Evolutionary conservation across 2,329 filamentous ascomycete genomes (phyloP).

Genomic region (Capronia americana): DNA sequence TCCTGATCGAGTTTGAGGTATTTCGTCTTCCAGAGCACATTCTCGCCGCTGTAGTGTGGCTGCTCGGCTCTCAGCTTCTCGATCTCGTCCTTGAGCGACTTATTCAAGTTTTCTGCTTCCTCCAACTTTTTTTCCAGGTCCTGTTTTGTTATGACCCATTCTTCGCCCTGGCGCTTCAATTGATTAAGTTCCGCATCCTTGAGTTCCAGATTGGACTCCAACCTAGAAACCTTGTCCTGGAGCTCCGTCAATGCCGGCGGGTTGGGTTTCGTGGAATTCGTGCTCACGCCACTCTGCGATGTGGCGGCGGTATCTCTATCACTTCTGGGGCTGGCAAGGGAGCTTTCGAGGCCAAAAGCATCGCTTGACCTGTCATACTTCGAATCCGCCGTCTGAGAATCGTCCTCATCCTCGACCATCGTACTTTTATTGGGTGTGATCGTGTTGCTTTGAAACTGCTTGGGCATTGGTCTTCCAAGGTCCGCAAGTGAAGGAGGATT

Average conservation of each 20-base stretch:
- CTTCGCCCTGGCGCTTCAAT: slow-evolving; percentile 50
- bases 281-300: slow-evolving; percentile 50
- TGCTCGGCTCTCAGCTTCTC: slow-evolving; percentile 51
- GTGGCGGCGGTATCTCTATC: slow-evolving; percentile 56
- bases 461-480: slow-evolving; percentile 78
- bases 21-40: slow-evolving; percentile 62
- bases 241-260: slow-evolving; percentile 77
- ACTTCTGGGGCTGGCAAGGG: slow-evolving; percentile 48
- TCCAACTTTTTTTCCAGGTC: slow-evolving; percentile 75
- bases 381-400: slow-evolving; percentile 62
- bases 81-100: slow-evolving; percentile 78
- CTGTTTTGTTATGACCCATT: slow-evolving; percentile 69
- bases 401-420: slow-evolving; percentile 94
- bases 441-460: slow-evolving; percentile 92
- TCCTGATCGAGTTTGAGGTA: slow-evolving; percentile 61
- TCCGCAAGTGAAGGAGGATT: slow-evolving; percentile 54
- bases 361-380: slow-evolving; percentile 66
- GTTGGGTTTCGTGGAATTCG: slow-evolving; percentile 78
- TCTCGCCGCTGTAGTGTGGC: slow-evolving; percentile 33
- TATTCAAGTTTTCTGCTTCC: slow-evolving; percentile 77
- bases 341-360: slow-evolving; percentile 66
- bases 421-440: slow-evolving; percentile 98
- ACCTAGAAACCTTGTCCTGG: slow-evolving; percentile 71
- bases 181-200: slow-evolving; percentile 74
- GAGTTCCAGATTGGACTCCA: slow-evolving; percentile 72